Conservation (phyloP, 2,329 filamentous ascomycete species). For the Phoma sp. region DNA sequence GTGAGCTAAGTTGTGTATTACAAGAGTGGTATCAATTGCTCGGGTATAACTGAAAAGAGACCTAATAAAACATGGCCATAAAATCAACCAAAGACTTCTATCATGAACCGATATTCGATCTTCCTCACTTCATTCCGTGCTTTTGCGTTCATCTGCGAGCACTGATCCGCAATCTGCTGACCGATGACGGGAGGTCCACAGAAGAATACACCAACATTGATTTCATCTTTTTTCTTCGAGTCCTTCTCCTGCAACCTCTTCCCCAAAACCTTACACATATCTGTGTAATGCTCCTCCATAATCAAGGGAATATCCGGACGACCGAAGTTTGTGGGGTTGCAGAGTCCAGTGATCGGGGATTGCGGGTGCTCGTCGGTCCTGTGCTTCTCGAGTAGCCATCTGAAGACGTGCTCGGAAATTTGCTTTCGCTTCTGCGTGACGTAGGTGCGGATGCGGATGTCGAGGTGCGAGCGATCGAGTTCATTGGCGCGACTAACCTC, state of each 20-base stretch:
- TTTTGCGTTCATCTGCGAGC: constrained; percentile 57
- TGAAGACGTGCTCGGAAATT: constrained; percentile 62
- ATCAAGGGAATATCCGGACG: constrained; percentile 61
- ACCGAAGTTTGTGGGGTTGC: constrained; percentile 62
- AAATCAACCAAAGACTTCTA: constrained; percentile 60
- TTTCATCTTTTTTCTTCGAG: constrained; percentile 31
- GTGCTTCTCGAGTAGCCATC: constrained; percentile 64
- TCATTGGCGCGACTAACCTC: constrained; percentile 48
- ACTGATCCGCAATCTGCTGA: constrained; percentile 62
- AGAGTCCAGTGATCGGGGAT: constrained; percentile 61
- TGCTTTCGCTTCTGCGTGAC: constrained; percentile 62
- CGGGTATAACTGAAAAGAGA: neutral
- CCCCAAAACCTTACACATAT: constrained; percentile 52
- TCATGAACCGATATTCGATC: constrained; percentile 64
- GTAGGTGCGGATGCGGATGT: constrained; percentile 63
- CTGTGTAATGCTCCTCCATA: constrained; percentile 61
- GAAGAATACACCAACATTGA: constrained; percentile 63
- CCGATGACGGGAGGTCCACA: constrained; percentile 64
- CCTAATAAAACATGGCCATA: constrained; percentile 54
- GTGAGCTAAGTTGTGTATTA: neutral
- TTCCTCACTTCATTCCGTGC: constrained; percentile 60
- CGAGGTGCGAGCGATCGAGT: constrained; percentile 47
- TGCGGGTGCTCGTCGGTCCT: constrained; percentile 59
- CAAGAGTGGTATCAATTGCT: neutral
- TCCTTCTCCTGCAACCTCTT: constrained; percentile 31